These are phyloP conservation scores for Phialemoniopsis sp. DNA, from an alignment of 2,329 filamentous ascomycete genomes.

Conservation along the genomic window DNA sequence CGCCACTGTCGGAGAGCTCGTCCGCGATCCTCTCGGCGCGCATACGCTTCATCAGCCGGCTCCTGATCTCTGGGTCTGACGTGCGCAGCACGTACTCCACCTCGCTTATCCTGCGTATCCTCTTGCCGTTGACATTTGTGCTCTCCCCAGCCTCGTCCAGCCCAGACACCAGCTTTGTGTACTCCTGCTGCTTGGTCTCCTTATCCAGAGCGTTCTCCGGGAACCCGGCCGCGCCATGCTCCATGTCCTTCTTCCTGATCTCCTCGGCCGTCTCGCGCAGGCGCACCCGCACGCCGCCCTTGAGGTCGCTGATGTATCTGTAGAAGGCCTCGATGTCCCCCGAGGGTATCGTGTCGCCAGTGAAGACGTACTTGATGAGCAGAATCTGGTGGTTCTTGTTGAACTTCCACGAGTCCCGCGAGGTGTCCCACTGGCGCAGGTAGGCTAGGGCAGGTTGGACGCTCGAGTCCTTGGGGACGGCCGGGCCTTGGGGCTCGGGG, in stretches of 20 bases:
- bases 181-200: slow-evolving; percentile 49
- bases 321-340: slow-evolving; percentile 66
- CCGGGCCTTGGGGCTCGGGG: slow-evolving; percentile 35
- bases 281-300: slow-evolving; percentile 68
- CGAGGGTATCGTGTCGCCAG: slow-evolving; percentile 65
- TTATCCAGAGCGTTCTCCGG: slow-evolving; percentile 42
- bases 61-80: slow-evolving; percentile 46
- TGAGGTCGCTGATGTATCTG: slow-evolving; percentile 74
- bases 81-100: slow-evolving; percentile 44
- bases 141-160: slow-evolving; percentile 16
- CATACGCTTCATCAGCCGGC: slow-evolving; percentile 58
- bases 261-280: slow-evolving; percentile 63
- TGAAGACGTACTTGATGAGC: slow-evolving; percentile 78
- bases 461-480: slow-evolving; percentile 32
- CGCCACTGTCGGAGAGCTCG: slow-evolving; percentile 47
- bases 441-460: slow-evolving; percentile 69
- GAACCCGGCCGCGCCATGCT: slow-evolving; percentile 42
- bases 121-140: slow-evolving; percentile 39
- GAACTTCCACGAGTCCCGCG: slow-evolving; percentile 81
- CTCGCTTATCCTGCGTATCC: slow-evolving; percentile 39
- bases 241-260: slow-evolving; percentile 52
- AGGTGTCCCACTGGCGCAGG: slow-evolving; percentile 68
- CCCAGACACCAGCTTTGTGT: slow-evolving; percentile 43
- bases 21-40: slow-evolving; percentile 55
- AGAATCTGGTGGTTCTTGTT: slow-evolving; percentile 90